Conservation (phyloP, 352 stramenopile species). For the Phytopythium kandeliae region DNA sequence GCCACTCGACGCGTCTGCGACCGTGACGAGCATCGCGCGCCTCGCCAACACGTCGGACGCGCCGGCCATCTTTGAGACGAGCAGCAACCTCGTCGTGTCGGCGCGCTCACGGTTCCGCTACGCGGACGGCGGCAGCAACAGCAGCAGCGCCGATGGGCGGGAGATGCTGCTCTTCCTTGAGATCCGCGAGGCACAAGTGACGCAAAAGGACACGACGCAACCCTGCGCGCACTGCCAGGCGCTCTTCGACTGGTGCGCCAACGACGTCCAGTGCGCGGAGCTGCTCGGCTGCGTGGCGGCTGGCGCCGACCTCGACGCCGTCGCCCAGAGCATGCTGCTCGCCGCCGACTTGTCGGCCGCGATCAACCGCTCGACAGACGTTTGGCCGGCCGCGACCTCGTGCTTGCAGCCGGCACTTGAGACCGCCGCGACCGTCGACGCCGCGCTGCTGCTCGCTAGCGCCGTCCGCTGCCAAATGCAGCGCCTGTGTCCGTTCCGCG, state of each 20-base stretch:
- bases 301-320: conserved; percentile 12
- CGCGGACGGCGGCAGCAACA: conserved; percentile 5
- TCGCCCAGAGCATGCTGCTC: conserved; percentile 12
- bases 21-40: conserved; percentile 52
- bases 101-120: conserved; percentile 2
- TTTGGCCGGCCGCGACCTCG: conserved; percentile 24
- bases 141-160: conserved; percentile 7
- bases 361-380: conserved; percentile 19
- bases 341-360: background rate
- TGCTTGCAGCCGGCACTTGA: conserved; percentile 20
- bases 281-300: conserved; percentile 27
- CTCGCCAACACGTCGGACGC: conserved; percentile 2
- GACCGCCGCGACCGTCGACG: conserved; percentile 17
- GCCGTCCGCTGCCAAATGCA: conserved; percentile 47
- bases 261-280: conserved; percentile 28
- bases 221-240: conserved; percentile 49
- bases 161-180: conserved; percentile 40
- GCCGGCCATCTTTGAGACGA: conserved; percentile 18
- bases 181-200: conserved; percentile 24
- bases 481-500: conserved; percentile 30
- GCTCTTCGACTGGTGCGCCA: conserved; percentile 39
- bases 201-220: conserved; percentile 34
- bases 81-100: conserved; percentile 19
- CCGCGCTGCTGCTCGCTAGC: conserved; percentile 38
- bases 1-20: conserved; percentile 31